Evolutionary conservation across 495 filamentous ascomycete genomes (phyloP), one percentile per base, ranked within the genome.

Genomic region (Penicillium cinerascens): DNA sequence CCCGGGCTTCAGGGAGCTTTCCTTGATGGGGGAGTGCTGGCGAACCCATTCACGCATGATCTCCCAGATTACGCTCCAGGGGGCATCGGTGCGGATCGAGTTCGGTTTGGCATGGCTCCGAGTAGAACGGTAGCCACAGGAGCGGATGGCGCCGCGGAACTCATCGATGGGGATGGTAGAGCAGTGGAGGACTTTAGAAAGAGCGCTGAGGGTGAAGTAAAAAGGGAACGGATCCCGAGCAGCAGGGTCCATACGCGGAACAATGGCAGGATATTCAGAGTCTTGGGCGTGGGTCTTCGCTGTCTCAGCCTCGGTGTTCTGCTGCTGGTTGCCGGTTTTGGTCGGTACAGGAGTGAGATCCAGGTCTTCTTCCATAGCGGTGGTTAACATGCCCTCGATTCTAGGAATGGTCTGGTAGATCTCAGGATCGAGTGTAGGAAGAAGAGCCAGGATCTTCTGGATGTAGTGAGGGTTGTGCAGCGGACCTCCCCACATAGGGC

Each of bases 401-500:
- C 93, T 82, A 22, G 80, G 73, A 22, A 82, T 82, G 0, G 93
- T 98, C 42, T 82, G 78, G 61, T 98, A 98, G 1, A 81, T 76
- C 2, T 83, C 69, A 8, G 72, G 70, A 8, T 87, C 77, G 2
- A 82, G 76, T 2, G 72, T 68, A 2, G 87, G 81, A 6, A 95
- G 76, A 38, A 82, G 75, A 17, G 79, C 78, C 13, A 98, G 75
- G 2, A 98, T 83, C 27, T 72, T 78, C 56, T 88, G 77, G 51
- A 98, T 82, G 58, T 95, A 98, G 4, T 81, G 77, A 7, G 82
- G 72, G 43, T 91, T 92, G 64, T 97, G 93, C 7, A 98, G 72
- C 9, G 87, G 89, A 3, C 93, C 93, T 42, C 80, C 92, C 77
- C 89, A 98, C 91, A 98, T 96, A 0, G 93, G 93, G 0, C 93